Base-by-base conservation (phyloP, 108 stramenopile species). In the Cyclostephanos tholiformis region DNA sequence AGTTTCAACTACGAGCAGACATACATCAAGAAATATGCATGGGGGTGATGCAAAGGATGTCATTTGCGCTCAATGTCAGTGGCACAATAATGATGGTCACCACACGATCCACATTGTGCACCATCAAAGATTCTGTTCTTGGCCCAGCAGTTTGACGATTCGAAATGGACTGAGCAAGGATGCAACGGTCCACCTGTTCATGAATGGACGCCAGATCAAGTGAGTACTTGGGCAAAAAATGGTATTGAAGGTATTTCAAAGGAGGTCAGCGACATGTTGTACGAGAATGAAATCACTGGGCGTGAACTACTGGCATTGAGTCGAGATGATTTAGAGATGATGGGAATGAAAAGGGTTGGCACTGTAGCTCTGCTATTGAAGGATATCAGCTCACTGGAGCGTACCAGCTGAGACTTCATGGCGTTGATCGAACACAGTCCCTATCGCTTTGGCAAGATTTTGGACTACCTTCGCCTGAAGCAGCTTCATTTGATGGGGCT, bases 371-470 rank as follows among this genome's bases (percentile, higher is more conserved):
- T 79, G 2, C 44, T 79, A 13, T 49, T 63, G 20, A 57, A 79
- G 9, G 78, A 72, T 56, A 79, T 79, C 10, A 67, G 63, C 11
- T 50, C 38, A 1, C 38, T 79, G 7, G 60, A 72, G 62, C 58
- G 60, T 17, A 35, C 59, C 2, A 26, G 65, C 36, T 26, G 39
- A 20, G 55, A 73, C 19, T 14, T 17, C 10, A 63, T 69, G 12
- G 65, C 80, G 7, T 56, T 82, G 25, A 75, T 82, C 55, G 80
- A 82, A n/a, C 74, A 75, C 46, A 65, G 69, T 26, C 80, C 80
- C 25, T 82, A 82, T 62, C 65, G 77, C 65, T 79, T 79, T 71
- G 77, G 64, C 20, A 74, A 70, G 38, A 74, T 80, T 23, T 39
- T 80, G 27, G 79, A 80, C 52, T 74, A 59, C 46, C 80, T 81